phyloP scores from a whole-genome alignment of 2,329 filamentous ascomycete genomes.

The Neonectria punicea region DNA sequence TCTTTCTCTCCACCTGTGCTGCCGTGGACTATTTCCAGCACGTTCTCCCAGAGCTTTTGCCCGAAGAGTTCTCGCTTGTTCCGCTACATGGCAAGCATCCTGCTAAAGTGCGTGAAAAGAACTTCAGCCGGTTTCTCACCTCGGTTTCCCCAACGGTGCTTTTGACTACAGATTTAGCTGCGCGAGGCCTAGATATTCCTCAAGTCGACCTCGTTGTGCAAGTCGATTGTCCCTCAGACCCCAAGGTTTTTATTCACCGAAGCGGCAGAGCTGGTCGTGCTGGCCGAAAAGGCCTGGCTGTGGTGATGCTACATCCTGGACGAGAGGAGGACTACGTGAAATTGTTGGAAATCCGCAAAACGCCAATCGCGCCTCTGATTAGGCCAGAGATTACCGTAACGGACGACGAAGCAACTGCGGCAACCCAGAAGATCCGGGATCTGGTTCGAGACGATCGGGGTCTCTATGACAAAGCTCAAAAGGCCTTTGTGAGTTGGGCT shows the following conservation, averaged over 20 bases:
- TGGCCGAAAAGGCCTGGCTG: conserved; percentile 83
- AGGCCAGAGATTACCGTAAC: conserved; percentile 67
- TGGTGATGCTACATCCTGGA: conserved; percentile 86
- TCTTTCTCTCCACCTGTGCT: conserved; percentile 94
- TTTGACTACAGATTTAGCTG: conserved; percentile 91
- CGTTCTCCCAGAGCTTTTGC: conserved; percentile 78
- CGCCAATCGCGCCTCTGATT: conserved; percentile 75
- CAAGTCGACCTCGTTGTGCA: conserved; percentile 92
- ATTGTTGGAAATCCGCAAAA: conserved; percentile 88
- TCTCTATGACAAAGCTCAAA: conserved; percentile 87
- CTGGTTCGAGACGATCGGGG: conserved; percentile 63
- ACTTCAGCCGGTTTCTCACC: conserved; percentile 83
- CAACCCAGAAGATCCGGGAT: conserved; percentile 70
- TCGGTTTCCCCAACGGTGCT: conserved; percentile 81
- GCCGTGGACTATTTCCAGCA: conserved; percentile 94
- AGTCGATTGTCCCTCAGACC: conserved; percentile 83
- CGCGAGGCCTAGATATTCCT: conserved; percentile 90
- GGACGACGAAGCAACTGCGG: conserved; percentile 67
- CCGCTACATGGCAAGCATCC: conserved; percentile 93
- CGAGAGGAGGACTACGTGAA: conserved; percentile 90
- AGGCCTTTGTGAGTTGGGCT: conserved; percentile 93
- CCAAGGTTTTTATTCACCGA: conserved; percentile 95
- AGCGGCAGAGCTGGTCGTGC: conserved; percentile 91
- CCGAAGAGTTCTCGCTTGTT: conserved; percentile 74
- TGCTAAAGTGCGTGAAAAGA: conserved; percentile 86